These are phyloP conservation scores for Dioscorea zingiberensis DNA, from an alignment of 106 monocot genomes.

Conservation along the genomic window DNA sequence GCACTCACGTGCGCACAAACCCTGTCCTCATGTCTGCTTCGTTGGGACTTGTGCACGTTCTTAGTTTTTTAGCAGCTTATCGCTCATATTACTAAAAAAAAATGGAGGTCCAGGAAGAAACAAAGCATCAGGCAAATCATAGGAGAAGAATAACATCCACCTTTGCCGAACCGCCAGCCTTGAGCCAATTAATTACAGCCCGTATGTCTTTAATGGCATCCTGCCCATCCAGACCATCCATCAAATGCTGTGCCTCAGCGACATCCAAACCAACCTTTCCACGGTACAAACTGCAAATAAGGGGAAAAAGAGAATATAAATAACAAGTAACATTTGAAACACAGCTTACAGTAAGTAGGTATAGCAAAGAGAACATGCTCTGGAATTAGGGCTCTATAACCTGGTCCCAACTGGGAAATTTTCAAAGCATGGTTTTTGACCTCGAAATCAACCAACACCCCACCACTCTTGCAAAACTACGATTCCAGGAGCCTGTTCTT, in stretches of 20 bases:
- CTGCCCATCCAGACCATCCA: slow-evolving; percentile 82
- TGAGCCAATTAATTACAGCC: slow-evolving; percentile 88
- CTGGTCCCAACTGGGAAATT: slow-evolving; percentile 63
- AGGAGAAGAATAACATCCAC: slow-evolving; percentile 8
- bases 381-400: slow-evolving; percentile 90
- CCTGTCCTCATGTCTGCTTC: too few species aligned
- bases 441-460: slow-evolving; percentile 98
- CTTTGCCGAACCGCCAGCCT: slow-evolving; percentile 82
- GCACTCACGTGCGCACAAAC: too few species aligned
- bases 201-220: slow-evolving; percentile 85
- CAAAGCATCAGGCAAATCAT: too few species aligned
- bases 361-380: slow-evolving; percentile 48
- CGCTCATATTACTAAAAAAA: too few species aligned
- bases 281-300: slow-evolving; percentile 66
- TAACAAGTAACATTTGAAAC: neutral
- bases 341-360: neutral
- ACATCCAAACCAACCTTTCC: slow-evolving; percentile 88
- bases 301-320: neutral
- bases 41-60: too few species aligned
- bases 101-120: too few species aligned
- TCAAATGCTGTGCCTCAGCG: slow-evolving; percentile 93
- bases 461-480: slow-evolving; percentile 98
- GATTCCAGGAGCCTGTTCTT: slow-evolving; percentile 87
- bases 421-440: slow-evolving; percentile 84
- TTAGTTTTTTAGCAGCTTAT: too few species aligned